Evolutionary conservation across 2,329 filamentous ascomycete genomes (phyloP), one percentile per base, ranked within the genome.

Genomic region (Ceratocystis colombiana): DNA sequence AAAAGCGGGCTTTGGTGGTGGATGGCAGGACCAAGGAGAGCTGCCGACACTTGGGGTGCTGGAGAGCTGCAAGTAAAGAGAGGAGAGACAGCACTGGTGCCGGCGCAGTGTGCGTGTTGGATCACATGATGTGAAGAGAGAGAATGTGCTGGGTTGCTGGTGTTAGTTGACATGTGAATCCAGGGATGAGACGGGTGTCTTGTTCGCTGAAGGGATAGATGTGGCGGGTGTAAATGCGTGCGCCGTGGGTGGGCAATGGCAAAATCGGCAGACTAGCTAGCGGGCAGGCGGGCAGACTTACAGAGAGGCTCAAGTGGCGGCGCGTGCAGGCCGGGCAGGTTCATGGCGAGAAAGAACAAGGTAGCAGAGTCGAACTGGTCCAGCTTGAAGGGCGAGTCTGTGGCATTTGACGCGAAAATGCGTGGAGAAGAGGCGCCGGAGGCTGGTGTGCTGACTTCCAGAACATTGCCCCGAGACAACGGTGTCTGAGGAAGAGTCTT

Each of bases 381-480:
- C 53, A 30, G 17, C 33, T 37, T 37, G 8, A 10, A 28, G 1
- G 5, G 53, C 53, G 53, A 59, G 28, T 59, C 53, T 59, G 53
- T 59, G 12, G n/a, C 53, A 59, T 59, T 59, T 6, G 53, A 59
- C 53, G 25, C 53, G 22, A 25, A 8, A 30, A 17, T 59, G 12
- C 33, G 15, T 59, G 53, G 17, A 7, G 53, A 30, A 17, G 53
- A 59, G 53, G n/a, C 12, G 28, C 28, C 33, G 28, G 8, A 59
- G 53, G 28, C 53, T 30, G 6, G 15, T 15, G 53, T 30, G 53
- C 53, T n/a, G 53, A 33, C 53, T 33, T 59, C 53, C 28, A 59
- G 53, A 33, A 37, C 53, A 59, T 59, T 59, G 28, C 3, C 53
- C 12, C 53, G 53, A 59, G 28, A 59, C 53, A 33, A 33, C 28